Evolutionary conservation across 2,329 filamentous ascomycete species (phyloP), one percentile per base, ranked within the genome.

Genomic region (Dactylellina haptotyla): DNA sequence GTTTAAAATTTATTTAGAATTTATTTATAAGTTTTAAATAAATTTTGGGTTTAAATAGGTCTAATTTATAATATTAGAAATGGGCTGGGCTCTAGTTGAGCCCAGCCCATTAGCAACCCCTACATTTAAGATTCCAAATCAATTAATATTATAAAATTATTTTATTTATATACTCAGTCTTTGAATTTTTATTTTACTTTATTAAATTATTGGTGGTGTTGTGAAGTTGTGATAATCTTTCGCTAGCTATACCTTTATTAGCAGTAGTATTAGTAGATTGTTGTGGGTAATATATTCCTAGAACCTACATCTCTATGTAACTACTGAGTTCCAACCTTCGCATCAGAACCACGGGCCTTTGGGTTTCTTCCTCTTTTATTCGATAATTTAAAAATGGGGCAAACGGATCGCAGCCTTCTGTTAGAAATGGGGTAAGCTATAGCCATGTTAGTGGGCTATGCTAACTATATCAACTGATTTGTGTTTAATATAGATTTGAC

Each of bases 361-460:
- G n/a, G n/a, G n/a, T n/a, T n/a, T n/a, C n/a, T n/a, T n/a, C n/a
- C n/a, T n/a, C n/a, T n/a, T n/a, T n/a, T n/a, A 48, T 61, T 39
- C 30, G 26, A 39, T 30, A 65, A 16, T 57, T n/a, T 10, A 12
- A 41, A 30, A 14, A 88, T 87, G 82, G 85, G 85, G 75, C 82
- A 85, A 75, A 84, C 86, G 46, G 87, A 89, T 77, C 83, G 89
- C 16, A 84, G 88, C 16, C 81, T 85, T 34, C 82, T 90, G 77
- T 80, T 89, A 76, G 88, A 90, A 58, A 90, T 90, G 87, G 88
- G 88, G 69, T 62, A 62, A 43, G 43, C 28, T 16, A 3, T 23
- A 4, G 10, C 9, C 12, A 28, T 14, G 16, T 23, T 53, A n/a
- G n/a, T n/a, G n/a, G n/a, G n/a, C n/a, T 12, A 1, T 20, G 18